phyloP scores from a whole-genome alignment of 805 yeast species.

The Scheffersomyces stipitis region DNA sequence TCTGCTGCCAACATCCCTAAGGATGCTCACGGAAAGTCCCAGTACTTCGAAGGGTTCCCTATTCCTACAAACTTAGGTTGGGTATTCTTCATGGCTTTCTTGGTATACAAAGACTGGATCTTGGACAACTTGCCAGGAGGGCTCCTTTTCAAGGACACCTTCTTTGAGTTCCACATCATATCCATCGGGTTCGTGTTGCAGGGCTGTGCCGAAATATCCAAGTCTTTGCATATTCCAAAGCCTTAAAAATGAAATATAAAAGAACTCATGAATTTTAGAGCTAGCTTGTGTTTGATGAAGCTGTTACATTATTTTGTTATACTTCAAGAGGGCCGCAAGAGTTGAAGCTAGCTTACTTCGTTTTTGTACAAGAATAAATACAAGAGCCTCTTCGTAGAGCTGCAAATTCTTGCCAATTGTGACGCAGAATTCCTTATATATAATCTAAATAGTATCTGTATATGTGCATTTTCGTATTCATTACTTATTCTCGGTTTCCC shows the following conservation, averaged over 20 bases:
- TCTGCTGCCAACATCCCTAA: conserved; percentile 92
- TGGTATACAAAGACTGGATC: conserved; percentile 54
- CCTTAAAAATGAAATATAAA: conserved; percentile 50
- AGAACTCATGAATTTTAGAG: no score
- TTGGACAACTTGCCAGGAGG: conserved; percentile 67
- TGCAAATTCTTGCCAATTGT: no score
- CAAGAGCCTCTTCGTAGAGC: no score
- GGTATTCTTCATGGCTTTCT: conserved; percentile 69
- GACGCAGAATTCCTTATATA: no score
- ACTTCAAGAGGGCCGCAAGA: no score
- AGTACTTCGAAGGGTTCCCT: conserved; percentile 94
- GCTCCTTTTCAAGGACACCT: conserved; percentile 48
- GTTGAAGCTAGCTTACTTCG: conserved; percentile 1
- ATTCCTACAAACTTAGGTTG: conserved; percentile 83
- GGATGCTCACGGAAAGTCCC: conserved; percentile 81
- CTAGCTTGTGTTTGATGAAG: no score
- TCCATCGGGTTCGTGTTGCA: conserved; percentile 65
- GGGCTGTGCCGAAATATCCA: conserved; percentile 90
- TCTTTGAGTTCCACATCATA: conserved; percentile 74
- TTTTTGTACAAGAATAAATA: not conserved
- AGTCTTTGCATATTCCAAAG: conserved; percentile 88
- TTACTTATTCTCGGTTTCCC: not conserved
- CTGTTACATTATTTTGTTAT: no score
- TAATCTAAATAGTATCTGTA: not conserved
- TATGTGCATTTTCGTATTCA: not conserved